Evolutionary conservation across 148 eudicot species (phyloP), one percentile per base, ranked within the genome.

Genomic region (Pharnaceum exiguum): DNA sequence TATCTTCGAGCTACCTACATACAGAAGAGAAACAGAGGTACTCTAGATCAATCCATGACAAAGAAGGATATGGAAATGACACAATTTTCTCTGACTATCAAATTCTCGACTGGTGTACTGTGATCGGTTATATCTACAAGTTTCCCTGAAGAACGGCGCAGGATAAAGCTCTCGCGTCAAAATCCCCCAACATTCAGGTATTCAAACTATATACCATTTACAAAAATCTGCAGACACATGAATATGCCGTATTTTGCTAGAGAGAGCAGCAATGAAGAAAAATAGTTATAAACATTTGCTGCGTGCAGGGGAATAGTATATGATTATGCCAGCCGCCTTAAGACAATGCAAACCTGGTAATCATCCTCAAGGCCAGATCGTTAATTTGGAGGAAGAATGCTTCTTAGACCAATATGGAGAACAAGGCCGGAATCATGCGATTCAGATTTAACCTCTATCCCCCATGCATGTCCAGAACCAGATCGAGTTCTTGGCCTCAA

Each of bases 391-490:
- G 0, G 77, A 81, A 25, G 69, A 69, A 1, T 65, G 82, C 39
- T 77, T 81, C 29, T 23, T 74, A 51, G 53, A 71, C 35, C 77
- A 77, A 57, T 77, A 74, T 36, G 82, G 82, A 0, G 68, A 77
- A 44, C 31, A 56, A 49, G 66, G 67, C n/a, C n/a, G n/a, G n/a
- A 19, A 29, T 16, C 15, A 19, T 77, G 40, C 31, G 47, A 5
- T 74, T 74, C 6, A 71, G 79, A 48, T 70, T 74, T 39, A 81
- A 74, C 75, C 68, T 71, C 69, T 81, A 81, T 48, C 57, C 79
- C 1, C 60, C 62, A n/a, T 74, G 79, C 62, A n/a, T 74, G 79
- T 39, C 70, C 46, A 50, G 60, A 65, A 53, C 79, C 85, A n/a
- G 79, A 81, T 58, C 70, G 48, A 7, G 70, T 81, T 60, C 77